A percentile compares a stretch with the other conserved stretches of the same genome.
phyloP scores from a whole-genome alignment of 1,284 basidiomycete genomes.

The Ustilago loliicola region DNA sequence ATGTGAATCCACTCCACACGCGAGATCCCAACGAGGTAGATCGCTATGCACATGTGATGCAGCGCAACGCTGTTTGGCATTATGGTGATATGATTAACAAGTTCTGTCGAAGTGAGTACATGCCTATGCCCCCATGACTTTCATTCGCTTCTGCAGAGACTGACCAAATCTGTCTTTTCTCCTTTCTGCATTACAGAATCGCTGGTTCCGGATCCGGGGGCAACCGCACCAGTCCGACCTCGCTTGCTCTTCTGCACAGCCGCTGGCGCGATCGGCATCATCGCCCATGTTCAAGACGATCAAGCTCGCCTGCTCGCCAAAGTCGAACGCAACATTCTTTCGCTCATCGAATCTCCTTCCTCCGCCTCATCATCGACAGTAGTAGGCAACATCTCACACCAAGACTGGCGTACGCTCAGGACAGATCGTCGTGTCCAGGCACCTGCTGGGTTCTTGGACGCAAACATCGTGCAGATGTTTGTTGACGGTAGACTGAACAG shows the following conservation, averaged over 20 bases:
- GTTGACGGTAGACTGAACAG: conserved; percentile 36
- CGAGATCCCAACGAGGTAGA: conserved; percentile 15
- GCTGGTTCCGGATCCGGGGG: conserved; percentile 27
- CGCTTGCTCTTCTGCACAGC: conserved; percentile 61
- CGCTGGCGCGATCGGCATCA: conserved; percentile 59
- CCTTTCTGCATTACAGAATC: conserved; percentile 10
- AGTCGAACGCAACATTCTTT: conserved; percentile 58
- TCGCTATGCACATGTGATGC: conserved; percentile 59
- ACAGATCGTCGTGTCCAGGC: conserved; percentile 66
- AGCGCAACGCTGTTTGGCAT: conserved; percentile 61
- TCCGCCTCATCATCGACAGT: conserved; percentile 19
- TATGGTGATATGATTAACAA: conserved; percentile 68
- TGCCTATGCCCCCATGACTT: no score
- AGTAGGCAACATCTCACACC: conserved; percentile 47
- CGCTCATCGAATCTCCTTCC: conserved; percentile 22
- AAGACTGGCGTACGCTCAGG: conserved; percentile 64
- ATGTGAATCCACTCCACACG: not conserved
- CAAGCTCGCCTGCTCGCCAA: conserved; percentile 36
- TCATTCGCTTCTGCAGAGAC: no score
- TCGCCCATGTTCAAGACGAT: conserved; percentile 41
- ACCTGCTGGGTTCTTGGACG: conserved; percentile 59
- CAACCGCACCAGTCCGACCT: conserved; percentile 18
- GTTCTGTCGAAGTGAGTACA: conserved; percentile 28
- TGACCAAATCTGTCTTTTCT: no score
- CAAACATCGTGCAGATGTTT: conserved; percentile 55